These are phyloP conservation scores for Ophiobolus disseminans DNA, from an alignment of 2,329 filamentous ascomycete genomes.

Conservation along the genomic window DNA sequence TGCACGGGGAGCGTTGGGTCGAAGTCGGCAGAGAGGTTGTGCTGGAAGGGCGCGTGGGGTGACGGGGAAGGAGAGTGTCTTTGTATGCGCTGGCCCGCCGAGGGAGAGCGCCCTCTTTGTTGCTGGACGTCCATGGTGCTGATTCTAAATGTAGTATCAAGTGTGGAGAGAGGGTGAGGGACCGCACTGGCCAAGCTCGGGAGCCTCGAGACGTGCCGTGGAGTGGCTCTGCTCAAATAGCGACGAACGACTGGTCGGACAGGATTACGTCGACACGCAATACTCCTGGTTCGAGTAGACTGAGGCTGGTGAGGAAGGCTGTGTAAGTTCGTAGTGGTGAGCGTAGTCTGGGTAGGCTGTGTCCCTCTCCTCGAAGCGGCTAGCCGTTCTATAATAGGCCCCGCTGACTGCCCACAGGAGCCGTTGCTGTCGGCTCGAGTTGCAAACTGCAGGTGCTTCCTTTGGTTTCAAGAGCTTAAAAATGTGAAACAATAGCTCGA, in stretches of 20 bases:
- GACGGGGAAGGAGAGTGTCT: constrained; percentile 71
- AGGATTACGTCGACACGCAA: constrained; percentile 24
- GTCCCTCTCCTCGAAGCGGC: constrained; percentile 12
- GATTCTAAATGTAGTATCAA: constrained; percentile 46
- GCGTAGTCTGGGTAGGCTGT: constrained; percentile 14
- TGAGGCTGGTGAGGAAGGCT: constrained; percentile 42
- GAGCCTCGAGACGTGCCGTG: too few species aligned
- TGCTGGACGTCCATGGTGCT: constrained; percentile 60
- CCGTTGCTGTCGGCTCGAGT: constrained; percentile 17
- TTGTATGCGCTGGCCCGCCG: constrained; percentile 68
- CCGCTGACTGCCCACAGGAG: not conserved
- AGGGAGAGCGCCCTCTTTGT: constrained; percentile 69
- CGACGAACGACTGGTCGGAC: constrained; percentile 32
- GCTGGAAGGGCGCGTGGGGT: constrained; percentile 62
- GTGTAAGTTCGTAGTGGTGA: constrained; percentile 28
- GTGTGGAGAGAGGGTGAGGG: constrained; percentile 20
- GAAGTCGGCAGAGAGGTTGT: constrained; percentile 62
- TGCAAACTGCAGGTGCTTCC: constrained; percentile 15
- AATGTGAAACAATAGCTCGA: constrained; percentile 25
- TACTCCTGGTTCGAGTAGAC: constrained; percentile 23
- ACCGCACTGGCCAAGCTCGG: constrained; percentile 34
- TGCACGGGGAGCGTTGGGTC: constrained; percentile 47
- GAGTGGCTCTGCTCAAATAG: constrained; percentile 4
- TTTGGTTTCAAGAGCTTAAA: constrained; percentile 28
- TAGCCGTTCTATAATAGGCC: constrained; percentile 5